Percentiles rank a stretch among this genome's conserved stretches.
Conservation (phyloP, 2,329 filamentous ascomycete species). For the Colletotrichum eleusines region DNA sequence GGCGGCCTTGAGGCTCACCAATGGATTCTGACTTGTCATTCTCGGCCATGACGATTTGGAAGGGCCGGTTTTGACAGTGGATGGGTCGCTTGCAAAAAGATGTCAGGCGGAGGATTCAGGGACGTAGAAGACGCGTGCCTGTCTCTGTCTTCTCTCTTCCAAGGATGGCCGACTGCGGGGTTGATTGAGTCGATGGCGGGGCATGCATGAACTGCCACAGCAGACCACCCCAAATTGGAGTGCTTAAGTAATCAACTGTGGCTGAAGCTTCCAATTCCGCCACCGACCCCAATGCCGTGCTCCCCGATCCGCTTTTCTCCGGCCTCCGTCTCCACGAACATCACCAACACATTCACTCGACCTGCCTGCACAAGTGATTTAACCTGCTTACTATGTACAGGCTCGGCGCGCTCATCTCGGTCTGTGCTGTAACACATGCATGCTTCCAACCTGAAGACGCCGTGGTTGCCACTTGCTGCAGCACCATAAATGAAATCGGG, state of each 20-base stretch:
- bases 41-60: slow-evolving; percentile 64
- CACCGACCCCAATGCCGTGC: background rate
- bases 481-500: background rate
- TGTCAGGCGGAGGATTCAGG: slow-evolving; percentile 40
- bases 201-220: slow-evolving; percentile 39
- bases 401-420: background rate
- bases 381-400: slow-evolving; percentile 1
- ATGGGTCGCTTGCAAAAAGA: slow-evolving; percentile 26
- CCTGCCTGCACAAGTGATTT: slow-evolving; percentile 17
- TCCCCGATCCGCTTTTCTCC: background rate
- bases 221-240: slow-evolving; percentile 3
- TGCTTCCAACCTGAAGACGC: background rate
- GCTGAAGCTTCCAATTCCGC: slow-evolving; percentile 1
- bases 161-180: slow-evolving; percentile 41
- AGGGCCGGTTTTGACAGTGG: slow-evolving; percentile 25
- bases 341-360: slow-evolving; percentile 1
- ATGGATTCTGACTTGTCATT: slow-evolving; percentile 59
- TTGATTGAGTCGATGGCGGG: slow-evolving; percentile 41
- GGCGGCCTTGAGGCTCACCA: slow-evolving; percentile 63
- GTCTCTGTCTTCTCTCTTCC: slow-evolving; percentile 29
- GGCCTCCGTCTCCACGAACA: slow-evolving; percentile 2
- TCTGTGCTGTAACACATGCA: background rate
- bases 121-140: slow-evolving; percentile 34
- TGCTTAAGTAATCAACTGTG: slow-evolving; percentile 20
- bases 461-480: background rate